Evolutionary conservation across 331 rosid genomes (phyloP), one percentile per base, ranked within the genome.

Genomic region (Ulmus americana): DNA sequence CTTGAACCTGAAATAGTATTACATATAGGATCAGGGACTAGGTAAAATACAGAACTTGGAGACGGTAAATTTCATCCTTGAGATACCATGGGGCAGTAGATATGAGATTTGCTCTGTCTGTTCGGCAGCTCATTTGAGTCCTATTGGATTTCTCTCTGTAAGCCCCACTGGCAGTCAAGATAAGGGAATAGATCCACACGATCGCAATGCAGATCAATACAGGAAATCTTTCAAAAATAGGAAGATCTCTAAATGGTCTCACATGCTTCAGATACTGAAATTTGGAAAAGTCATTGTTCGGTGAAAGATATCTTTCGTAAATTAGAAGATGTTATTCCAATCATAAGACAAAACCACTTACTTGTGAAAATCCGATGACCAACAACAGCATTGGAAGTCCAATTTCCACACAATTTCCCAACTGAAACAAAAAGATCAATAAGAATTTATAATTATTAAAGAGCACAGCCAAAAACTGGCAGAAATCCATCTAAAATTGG

Each of bases 181-280:
- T 84, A 68, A 92, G 70, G 64, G 98, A 79, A 77, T 89, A 92
- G 66, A 86, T 85, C 98, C 98, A 92, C 65, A 86, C 72, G 62
- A 92, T 81, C 6, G 95, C 15, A 46, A 83, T 73, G 59, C 96
- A 92, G 63, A 92, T 79, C 91, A 92, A 74, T 67, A 89, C 95
- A 0, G 98, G 95, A 75, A 92, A 88, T 60, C 96, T 82, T 69
- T 92, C 96, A 61, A 89, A 86, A 64, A 92, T 82, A 28, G 98
- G 96, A 59, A 81, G 72, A 38, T 82, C 98, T 79, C 94, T 78
- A 60, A 83, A 77, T 73, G 95, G 94, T 69, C 85, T 85, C 87
- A 92, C 84, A 48, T 89, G 91, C 91, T 89, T 92, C 74, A 92
- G 83, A 80, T 92, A 92, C 98, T 92, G 90, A 87, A 82, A 70